phyloP scores from a whole-genome alignment of 192 early-diverging fungal genomes.

The Rhizophagus sp. region DNA sequence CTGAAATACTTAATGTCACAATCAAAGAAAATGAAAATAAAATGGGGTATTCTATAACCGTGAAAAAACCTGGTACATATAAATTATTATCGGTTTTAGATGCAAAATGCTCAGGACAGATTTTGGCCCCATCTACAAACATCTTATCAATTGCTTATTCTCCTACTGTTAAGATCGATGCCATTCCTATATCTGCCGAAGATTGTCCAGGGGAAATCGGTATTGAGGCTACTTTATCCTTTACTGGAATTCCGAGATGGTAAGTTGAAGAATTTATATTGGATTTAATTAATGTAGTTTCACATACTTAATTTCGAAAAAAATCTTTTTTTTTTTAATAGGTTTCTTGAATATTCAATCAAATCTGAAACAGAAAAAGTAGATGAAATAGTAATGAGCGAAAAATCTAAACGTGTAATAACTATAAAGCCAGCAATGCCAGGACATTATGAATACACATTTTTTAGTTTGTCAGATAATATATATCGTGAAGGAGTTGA shows the following conservation, averaged over 20 bases:
- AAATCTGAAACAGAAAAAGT: not conserved
- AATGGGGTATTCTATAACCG: slow-evolving; percentile 21
- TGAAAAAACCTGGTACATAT: slow-evolving; percentile 39
- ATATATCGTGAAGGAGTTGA: slow-evolving; percentile 25
- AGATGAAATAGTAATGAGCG: not conserved
- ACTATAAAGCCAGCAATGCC: slow-evolving; percentile 3
- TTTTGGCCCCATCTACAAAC: slow-evolving; percentile 18
- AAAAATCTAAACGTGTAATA: slow-evolving; percentile 10
- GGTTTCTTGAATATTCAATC: slow-evolving; percentile 23
- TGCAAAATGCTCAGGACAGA: slow-evolving; percentile 34
- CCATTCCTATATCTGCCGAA: slow-evolving; percentile 24
- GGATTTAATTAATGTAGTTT: not conserved
- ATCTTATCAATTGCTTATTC: slow-evolving; percentile 5
- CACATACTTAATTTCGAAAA: not conserved
- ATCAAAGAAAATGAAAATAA: not conserved
- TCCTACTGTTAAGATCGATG: slow-evolving; percentile 24
- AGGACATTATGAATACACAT: slow-evolving; percentile 27
- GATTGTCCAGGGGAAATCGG: slow-evolving; percentile 32
- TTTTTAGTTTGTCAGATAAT: slow-evolving; percentile 1
- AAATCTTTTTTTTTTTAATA: not conserved
- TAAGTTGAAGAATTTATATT: not conserved
- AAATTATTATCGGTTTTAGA: slow-evolving; percentile 37
- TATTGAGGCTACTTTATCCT: slow-evolving; percentile 17
- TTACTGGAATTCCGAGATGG: slow-evolving; percentile 30
- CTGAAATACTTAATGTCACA: not conserved